Conservation (phyloP, 1,284 basidiomycete species). For the Pholiota adiposa region DNA sequence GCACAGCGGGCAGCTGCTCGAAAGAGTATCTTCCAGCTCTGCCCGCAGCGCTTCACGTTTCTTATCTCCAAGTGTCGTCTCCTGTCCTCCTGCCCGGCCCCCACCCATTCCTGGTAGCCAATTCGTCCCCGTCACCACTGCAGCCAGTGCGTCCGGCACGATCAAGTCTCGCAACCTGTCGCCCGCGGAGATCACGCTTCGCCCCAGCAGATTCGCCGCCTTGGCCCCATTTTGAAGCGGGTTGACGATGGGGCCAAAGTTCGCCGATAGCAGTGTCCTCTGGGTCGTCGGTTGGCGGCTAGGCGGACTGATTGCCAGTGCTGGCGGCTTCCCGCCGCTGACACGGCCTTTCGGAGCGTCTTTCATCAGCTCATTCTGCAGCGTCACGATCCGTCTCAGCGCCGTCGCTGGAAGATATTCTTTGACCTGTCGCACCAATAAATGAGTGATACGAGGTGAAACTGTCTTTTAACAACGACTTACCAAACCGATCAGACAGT, state of each 20-base stretch:
- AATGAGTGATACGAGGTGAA: neutral
- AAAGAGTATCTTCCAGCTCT: slow-evolving; percentile 88
- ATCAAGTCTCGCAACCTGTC: slow-evolving; percentile 90
- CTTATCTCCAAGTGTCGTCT: slow-evolving; percentile 57
- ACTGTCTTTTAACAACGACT: slow-evolving; percentile 34
- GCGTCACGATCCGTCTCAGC: slow-evolving; percentile 80
- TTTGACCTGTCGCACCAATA: slow-evolving; percentile 66
- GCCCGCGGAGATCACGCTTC: slow-evolving; percentile 86
- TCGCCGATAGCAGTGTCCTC: slow-evolving; percentile 73
- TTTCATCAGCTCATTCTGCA: slow-evolving; percentile 84
- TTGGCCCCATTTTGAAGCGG: slow-evolving; percentile 63
- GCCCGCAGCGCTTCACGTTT: slow-evolving; percentile 71
- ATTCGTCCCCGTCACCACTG: slow-evolving; percentile 64
- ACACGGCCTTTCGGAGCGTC: slow-evolving; percentile 34
- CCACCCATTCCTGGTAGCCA: slow-evolving; percentile 71
- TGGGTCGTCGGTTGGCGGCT: slow-evolving; percentile 55
- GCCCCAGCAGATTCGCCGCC: slow-evolving; percentile 69
- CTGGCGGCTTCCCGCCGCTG: slow-evolving; percentile 34
- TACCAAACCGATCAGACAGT: slow-evolving; percentile 91
- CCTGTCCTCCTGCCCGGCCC: slow-evolving; percentile 42
- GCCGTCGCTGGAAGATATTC: slow-evolving; percentile 84
- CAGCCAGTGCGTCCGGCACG: slow-evolving; percentile 87
- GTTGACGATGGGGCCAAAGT: slow-evolving; percentile 57
- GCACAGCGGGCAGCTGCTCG: slow-evolving; percentile 88
- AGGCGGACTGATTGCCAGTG: slow-evolving; percentile 23